Base-by-base conservation (phyloP, 345 rosid genomes). In the Salix koriyanagi region DNA sequence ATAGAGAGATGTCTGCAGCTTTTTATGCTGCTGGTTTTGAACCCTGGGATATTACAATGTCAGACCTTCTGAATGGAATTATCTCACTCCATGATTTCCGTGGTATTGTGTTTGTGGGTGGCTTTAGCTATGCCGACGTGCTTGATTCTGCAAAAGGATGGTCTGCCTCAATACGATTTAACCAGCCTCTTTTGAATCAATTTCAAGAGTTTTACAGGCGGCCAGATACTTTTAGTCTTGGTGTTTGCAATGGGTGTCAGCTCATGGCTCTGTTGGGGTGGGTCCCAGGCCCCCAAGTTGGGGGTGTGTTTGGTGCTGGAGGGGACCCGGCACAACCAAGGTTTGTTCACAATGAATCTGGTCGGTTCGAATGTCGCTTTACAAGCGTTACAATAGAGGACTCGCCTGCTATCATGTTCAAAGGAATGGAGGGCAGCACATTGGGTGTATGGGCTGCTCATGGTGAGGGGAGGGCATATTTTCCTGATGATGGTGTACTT, bases 91-190 rank as follows among this genome's bases (percentile, higher is more conserved):
- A 73, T 42, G 92, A 91, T 65, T 93, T 91, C 84, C 87, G 86
- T 26, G 99, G 99, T 71, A 82, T 95, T 44, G 94, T 87, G 69
- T 95, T 95, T 81, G 99, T 93, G 67, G 99, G 99, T 70, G 97
- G 98, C 36, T 95, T 95, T 78, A 95, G 98, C 77, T 95, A 93
- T 74, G 98, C 96, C 0, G 97, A 95, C 71, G 98, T 95, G 44
- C 97, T 95, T 4, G 94, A 91, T 83, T 95, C 99, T 69, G 96
- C 99, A 15, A 93, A 95, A 86, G 99, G 99, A 73, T 95, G 99
- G 99, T 89, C 97, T 79, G 99, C 96, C 73, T 95, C 99, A 30
- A 91, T 93, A 64, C 84, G 92, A 21, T 93, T 92, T 88, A 95
- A 90, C 61, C 79, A 89, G 72, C 90, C 98, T 30, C 88, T 93